Conservation (phyloP, 2,329 filamentous ascomycete genomes). For the Pseudogymnoascus sp. region DNA sequence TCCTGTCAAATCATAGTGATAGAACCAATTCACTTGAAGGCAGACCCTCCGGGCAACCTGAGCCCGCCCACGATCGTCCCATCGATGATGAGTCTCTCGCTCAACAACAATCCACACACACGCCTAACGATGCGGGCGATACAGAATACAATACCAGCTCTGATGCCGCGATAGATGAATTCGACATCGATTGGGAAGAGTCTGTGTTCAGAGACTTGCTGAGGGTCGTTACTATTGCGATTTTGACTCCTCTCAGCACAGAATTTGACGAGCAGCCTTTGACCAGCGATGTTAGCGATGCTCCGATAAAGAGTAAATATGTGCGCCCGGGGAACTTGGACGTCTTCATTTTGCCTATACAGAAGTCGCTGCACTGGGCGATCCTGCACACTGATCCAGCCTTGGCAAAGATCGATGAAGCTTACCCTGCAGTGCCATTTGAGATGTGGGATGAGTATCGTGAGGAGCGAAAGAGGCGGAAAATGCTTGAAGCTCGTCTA, state of each 20-base stretch:
- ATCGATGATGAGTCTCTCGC: background rate
- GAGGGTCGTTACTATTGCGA: background rate
- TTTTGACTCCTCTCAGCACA: background rate
- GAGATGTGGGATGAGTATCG: constrained; percentile 12
- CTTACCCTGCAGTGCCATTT: constrained; percentile 22
- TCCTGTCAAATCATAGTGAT: background rate
- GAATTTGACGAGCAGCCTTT: background rate
- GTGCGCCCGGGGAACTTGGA: constrained; percentile 37
- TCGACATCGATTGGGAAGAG: constrained; percentile 9
- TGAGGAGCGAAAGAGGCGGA: background rate
- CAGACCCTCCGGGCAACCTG: background rate
- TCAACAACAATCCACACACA: background rate
- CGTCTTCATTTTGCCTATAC: constrained; percentile 37
- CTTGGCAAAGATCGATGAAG: constrained; percentile 28
- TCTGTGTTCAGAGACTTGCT: background rate
- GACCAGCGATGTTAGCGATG: background rate
- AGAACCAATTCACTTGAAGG: background rate
- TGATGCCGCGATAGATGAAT: background rate
- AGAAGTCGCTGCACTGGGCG: constrained; percentile 36
- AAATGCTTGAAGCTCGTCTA: background rate
- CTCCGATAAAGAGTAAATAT: constrained; percentile 27
- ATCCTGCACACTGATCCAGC: constrained; percentile 38
- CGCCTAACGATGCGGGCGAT: no score
- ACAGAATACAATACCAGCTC: background rate
- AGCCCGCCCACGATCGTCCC: background rate